Conservation (phyloP, 2,329 filamentous ascomycete species). For the Mariannaea sp. region DNA sequence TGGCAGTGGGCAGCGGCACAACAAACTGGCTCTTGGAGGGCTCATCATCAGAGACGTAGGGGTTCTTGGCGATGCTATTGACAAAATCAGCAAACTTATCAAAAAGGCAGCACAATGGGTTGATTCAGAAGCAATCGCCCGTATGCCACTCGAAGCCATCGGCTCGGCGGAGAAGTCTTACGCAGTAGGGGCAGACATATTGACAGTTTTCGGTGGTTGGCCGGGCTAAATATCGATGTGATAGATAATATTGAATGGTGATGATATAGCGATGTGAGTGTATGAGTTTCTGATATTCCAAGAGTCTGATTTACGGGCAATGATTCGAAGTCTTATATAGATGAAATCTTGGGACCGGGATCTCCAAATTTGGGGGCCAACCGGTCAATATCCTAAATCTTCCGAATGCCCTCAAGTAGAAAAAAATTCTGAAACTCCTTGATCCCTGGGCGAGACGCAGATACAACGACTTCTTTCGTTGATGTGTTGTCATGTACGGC, state of each 20-base stretch:
- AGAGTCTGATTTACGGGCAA: slow-evolving; percentile 10
- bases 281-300: slow-evolving; percentile 30
- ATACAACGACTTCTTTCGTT: not conserved
- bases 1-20: slow-evolving; percentile 39
- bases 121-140: slow-evolving; percentile 2
- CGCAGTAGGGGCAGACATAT: slow-evolving; percentile 37
- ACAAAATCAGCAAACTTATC: slow-evolving; percentile 18
- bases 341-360: slow-evolving; percentile 6
- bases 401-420: slow-evolving; percentile 10
- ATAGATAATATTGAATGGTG: slow-evolving; percentile 23
- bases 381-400: slow-evolving; percentile 13
- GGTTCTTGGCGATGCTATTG: slow-evolving; percentile 34
- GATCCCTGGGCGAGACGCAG: slow-evolving; percentile 15
- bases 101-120: not conserved
- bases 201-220: slow-evolving; percentile 24
- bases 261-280: slow-evolving; percentile 32
- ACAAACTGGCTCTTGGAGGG: slow-evolving; percentile 35
- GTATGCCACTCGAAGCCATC: slow-evolving; percentile 1
- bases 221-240: slow-evolving; percentile 21
- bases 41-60: slow-evolving; percentile 38
- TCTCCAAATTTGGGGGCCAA: too few species aligned
- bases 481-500: slow-evolving; percentile 19
- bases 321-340: slow-evolving; percentile 35
- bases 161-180: slow-evolving; percentile 23
- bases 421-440: slow-evolving; percentile 2